These are phyloP conservation scores for Malbranchea zuffiana DNA, from an alignment of 2,329 filamentous ascomycete species.

Conservation along the genomic window DNA sequence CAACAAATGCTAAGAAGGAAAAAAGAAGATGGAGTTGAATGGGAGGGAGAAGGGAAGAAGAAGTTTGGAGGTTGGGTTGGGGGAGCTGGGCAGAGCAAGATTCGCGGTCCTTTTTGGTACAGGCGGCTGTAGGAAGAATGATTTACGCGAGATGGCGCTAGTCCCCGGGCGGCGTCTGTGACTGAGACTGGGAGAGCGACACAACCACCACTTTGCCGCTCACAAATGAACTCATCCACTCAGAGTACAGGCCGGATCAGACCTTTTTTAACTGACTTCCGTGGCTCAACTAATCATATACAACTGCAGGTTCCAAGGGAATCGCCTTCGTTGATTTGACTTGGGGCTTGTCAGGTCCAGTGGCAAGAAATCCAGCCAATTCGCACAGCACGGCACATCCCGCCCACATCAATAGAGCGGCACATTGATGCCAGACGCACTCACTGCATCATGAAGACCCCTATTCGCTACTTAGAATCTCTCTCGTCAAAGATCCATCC, in stretches of 20 bases:
- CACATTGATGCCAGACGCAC: too few species aligned
- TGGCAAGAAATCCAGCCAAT: too few species aligned
- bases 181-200: neutral
- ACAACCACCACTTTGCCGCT: neutral
- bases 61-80: conserved; percentile 13
- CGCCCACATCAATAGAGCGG: too few species aligned
- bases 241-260: too few species aligned
- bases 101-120: conserved; percentile 14
- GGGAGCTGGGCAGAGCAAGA: conserved; percentile 11
- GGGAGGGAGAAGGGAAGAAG: conserved; percentile 16
- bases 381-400: too few species aligned
- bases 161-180: neutral
- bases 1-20: conserved; percentile 13
- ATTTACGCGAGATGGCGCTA: conserved; percentile 7
- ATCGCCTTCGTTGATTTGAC: too few species aligned
- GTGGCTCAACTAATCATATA: too few species aligned
- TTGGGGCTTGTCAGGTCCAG: too few species aligned
- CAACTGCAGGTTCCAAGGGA: too few species aligned
- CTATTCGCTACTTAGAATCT: conserved; percentile 35
- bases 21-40: conserved; percentile 13
- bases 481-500: conserved; percentile 45
- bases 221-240: too few species aligned
- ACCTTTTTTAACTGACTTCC: too few species aligned
- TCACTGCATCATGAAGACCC: too few species aligned
- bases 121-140: conserved; percentile 1